Evolutionary conservation across 495 filamentous ascomycete species (phyloP).

Genomic region (Neurospora sp.): DNA sequence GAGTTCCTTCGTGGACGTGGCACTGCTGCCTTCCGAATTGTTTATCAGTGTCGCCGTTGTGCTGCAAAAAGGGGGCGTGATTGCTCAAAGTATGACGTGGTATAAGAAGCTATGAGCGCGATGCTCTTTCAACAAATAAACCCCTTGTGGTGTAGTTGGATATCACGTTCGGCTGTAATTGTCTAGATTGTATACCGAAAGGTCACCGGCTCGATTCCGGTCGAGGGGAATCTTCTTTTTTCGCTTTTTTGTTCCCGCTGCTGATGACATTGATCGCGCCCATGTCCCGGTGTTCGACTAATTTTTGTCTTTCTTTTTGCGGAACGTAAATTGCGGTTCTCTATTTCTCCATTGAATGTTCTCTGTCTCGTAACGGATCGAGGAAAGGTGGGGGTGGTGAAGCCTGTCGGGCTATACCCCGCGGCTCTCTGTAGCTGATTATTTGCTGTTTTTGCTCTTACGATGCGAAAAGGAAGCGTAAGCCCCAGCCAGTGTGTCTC

Average conservation of each 20-base stretch:
- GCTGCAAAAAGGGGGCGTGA: not conserved
- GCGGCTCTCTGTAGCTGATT: not conserved
- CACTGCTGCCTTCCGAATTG: not conserved
- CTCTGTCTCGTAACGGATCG: not conserved
- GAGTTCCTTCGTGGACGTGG: not conserved
- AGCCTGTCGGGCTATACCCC: not conserved
- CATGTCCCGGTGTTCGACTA: not conserved
- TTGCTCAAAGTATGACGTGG: not conserved
- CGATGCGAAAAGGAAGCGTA: not conserved
- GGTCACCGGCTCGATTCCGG: not conserved
- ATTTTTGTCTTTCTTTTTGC: not conserved
- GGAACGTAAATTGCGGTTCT: not conserved
- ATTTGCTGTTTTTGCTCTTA: not conserved
- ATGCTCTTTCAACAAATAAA: not conserved
- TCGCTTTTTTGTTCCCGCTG: not conserved
- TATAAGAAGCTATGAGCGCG: not conserved
- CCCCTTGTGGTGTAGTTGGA: not conserved
- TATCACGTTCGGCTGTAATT: not conserved
- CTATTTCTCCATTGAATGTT: not conserved
- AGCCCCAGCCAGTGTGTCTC: not conserved
- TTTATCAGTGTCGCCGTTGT: not conserved
- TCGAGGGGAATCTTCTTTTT: not conserved
- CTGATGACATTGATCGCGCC: not conserved
- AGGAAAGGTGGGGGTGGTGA: not conserved
- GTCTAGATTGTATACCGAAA: too few relatives aligned